These are phyloP conservation scores for Candida sithepensis DNA, from an alignment of 805 yeast species.

Conservation along the genomic window DNA sequence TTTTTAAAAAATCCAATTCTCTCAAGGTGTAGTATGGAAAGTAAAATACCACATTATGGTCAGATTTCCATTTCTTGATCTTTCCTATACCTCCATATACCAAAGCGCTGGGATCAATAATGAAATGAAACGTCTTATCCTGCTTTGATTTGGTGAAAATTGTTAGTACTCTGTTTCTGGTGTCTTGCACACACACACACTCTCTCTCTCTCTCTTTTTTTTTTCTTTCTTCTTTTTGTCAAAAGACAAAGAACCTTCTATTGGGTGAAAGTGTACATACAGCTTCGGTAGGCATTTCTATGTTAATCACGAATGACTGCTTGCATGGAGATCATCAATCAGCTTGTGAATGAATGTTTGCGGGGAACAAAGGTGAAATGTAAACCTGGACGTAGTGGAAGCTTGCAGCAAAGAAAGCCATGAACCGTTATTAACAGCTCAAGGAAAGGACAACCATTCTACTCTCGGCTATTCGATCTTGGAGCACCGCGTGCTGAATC, in stretches of 20 bases:
- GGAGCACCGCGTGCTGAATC: neutral
- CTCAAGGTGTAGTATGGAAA: slow-evolving; percentile 56
- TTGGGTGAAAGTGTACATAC: no score
- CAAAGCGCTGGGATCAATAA: slow-evolving; percentile 65
- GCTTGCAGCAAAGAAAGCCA: no score
- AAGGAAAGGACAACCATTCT: no score
- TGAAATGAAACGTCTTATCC: slow-evolving; percentile 32
- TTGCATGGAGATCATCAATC: neutral
- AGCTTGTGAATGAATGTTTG: neutral
- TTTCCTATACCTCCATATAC: slow-evolving; percentile 63
- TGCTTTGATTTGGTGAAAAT: neutral
- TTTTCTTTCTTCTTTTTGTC: no score
- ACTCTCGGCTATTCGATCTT: neutral
- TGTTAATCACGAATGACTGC: neutral
- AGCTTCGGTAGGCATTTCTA: neutral
- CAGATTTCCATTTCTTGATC: slow-evolving; percentile 57
- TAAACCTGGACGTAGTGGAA: no score
- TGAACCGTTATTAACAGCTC: no score
- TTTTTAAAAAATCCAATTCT: slow-evolving; percentile 56
- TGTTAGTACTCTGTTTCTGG: neutral
- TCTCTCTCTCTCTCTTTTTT: no score
- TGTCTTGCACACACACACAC: no score
- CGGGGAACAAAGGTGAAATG: neutral
- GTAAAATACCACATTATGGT: slow-evolving; percentile 38
- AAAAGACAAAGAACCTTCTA: no score